Evolutionary conservation across 768 basidiomycete species (phyloP).

Genomic region (Lactarius vividus): DNA sequence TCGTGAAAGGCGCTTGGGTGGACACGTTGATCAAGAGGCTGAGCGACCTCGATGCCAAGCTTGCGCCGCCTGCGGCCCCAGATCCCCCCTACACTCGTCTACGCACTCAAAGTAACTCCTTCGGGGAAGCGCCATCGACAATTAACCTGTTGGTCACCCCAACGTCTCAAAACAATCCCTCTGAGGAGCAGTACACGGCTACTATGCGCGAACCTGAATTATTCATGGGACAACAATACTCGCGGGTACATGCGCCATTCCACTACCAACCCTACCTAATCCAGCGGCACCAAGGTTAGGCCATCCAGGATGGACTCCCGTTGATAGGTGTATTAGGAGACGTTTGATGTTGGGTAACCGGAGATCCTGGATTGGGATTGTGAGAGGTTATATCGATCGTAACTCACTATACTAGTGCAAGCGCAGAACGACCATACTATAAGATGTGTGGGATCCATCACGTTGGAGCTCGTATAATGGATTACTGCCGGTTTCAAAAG

Average conservation of each 20-base stretch:
- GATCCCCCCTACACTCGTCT: neutral
- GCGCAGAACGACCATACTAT: neutral
- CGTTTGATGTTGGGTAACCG: neutral
- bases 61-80: neutral
- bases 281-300: neutral
- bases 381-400: neutral
- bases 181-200: neutral
- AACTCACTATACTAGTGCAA: neutral
- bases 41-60: constrained; percentile 5
- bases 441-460: neutral
- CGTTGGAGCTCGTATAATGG: neutral
- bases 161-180: neutral
- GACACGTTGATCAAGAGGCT: neutral
- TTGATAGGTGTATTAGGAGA: neutral
- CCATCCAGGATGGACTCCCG: neutral
- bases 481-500: no score
- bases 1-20: neutral
- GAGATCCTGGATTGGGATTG: neutral
- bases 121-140: neutral
- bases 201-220: neutral
- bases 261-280: neutral
- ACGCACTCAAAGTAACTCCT: neutral
- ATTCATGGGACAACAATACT: neutral
- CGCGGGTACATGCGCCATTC: neutral
- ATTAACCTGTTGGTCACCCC: neutral